Conservation (phyloP, 2,329 filamentous ascomycete genomes). For the Aspergillus tubingensis region DNA sequence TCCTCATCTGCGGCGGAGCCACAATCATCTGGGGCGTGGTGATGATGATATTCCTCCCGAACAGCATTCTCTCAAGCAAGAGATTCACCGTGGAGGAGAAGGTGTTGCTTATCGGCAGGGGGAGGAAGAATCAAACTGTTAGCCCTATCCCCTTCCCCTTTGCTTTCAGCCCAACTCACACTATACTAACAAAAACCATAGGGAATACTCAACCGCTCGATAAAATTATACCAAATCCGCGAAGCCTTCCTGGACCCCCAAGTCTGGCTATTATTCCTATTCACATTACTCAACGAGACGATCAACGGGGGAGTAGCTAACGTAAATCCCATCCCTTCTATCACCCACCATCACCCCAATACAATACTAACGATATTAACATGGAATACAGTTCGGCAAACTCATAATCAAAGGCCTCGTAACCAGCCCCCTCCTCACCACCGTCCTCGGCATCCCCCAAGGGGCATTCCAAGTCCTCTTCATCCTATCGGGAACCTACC, state of each 20-base stretch:
- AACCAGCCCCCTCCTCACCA: slow-evolving; percentile 51
- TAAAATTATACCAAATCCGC: slow-evolving; percentile 52
- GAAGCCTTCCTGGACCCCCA: slow-evolving; percentile 51
- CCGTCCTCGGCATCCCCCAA: slow-evolving; percentile 56
- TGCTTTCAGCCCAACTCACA: no score
- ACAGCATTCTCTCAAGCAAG: slow-evolving; percentile 47
- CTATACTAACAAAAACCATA: neutral
- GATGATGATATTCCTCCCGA: slow-evolving; percentile 46
- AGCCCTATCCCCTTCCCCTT: no score
- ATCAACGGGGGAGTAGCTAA: slow-evolving; percentile 57
- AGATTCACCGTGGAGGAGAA: slow-evolving; percentile 49
- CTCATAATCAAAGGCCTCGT: slow-evolving; percentile 53
- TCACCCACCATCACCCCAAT: no score
- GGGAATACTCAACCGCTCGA: slow-evolving; percentile 51
- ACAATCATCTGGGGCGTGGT: slow-evolving; percentile 48
- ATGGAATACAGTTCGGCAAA: slow-evolving; percentile 48
- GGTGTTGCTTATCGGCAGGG: slow-evolving; percentile 44
- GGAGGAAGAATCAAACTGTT: slow-evolving; percentile 20
- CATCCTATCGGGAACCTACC: slow-evolving; percentile 55
- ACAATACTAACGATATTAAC: neutral
- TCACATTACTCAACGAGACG: slow-evolving; percentile 54
- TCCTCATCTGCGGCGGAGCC: slow-evolving; percentile 48
- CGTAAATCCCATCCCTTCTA: slow-evolving; percentile 3
- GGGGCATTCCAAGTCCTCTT: slow-evolving; percentile 56
- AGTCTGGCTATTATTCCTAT: slow-evolving; percentile 50